Base-by-base conservation (phyloP, 2,329 filamentous ascomycete genomes). In the Fusarium humuli region DNA sequence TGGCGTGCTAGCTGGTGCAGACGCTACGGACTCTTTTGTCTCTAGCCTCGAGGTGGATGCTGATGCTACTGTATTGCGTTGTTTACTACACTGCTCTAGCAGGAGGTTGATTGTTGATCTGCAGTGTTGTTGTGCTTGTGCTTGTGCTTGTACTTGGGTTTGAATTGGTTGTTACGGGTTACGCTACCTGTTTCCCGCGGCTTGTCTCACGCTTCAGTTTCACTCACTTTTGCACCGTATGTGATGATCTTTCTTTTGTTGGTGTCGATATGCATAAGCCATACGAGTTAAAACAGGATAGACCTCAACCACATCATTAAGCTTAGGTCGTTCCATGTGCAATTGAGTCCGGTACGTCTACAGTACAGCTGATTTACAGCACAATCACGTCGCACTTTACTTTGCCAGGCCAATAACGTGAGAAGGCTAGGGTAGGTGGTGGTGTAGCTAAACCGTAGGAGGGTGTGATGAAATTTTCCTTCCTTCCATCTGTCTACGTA, bases 1-100 rank as follows among this genome's bases (percentile, higher is more conserved):
- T 72, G 69, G 69, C 69, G 63, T 74, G 62, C 69, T 75, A 48
- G 56, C 66, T 73, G 65, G 58, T 73, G 71, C 66, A 65, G 66
- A 47, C 58, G 53, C 58, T 61, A 61, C 52, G 30, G 40, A 64
- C 34, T 42, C 16, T 71, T 41, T 60, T 42, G 63, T 68, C 45
- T 48, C 34, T 71, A 70, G 63, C 57, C 42, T 42, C n/a, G 23
- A 41, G 58, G 63, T 57, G 58, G 67, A 54, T 37, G 62, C 47
- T 52, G 62, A 64, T 70, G 54, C 61, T 54, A 67, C 32, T 32
- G 29, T 18, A 49, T 62, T 75, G 72, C 58, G 64, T 54, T 70
- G 57, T 64, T 67, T 66, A 66, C 63, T 66, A 30, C 18, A 30
- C 34, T 42, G 12, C 34, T 20, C 61, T 72, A 67, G 57, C 48